phyloP scores from a whole-genome alignment of 768 basidiomycete genomes.

The Pholiota microspora region DNA sequence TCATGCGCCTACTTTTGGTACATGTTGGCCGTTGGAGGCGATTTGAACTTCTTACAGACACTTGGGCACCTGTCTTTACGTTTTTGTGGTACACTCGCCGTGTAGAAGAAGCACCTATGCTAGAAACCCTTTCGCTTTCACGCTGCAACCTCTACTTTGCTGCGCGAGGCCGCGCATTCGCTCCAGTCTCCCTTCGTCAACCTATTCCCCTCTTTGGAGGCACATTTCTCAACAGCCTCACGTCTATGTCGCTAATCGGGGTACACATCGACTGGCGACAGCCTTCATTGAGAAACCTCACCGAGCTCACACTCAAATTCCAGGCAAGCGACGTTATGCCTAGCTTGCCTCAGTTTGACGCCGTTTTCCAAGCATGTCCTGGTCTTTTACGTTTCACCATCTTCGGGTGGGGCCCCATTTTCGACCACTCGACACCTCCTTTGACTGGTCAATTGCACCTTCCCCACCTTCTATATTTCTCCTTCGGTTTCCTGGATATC shows the following conservation, averaged over 20 bases:
- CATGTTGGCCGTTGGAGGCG: slow-evolving; percentile 45
- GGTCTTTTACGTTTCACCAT: slow-evolving; percentile 42
- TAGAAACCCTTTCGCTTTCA: slow-evolving; percentile 43
- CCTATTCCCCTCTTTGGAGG: slow-evolving; percentile 49
- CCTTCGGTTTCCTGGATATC: slow-evolving; percentile 32
- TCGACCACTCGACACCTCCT: slow-evolving; percentile 13
- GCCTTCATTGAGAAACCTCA: slow-evolving; percentile 40
- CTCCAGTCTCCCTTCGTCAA: slow-evolving; percentile 35
- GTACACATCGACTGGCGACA: slow-evolving; percentile 56
- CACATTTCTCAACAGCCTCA: slow-evolving; percentile 28
- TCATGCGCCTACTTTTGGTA: slow-evolving; percentile 43
- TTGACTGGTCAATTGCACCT: slow-evolving; percentile 24
- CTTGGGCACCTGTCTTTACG: slow-evolving; percentile 55
- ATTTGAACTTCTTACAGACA: slow-evolving; percentile 54
- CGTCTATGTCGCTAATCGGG: slow-evolving; percentile 46
- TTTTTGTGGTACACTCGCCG: slow-evolving; percentile 42
- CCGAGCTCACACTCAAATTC: slow-evolving; percentile 51
- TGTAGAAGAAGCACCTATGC: slow-evolving; percentile 30
- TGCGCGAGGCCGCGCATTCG: slow-evolving; percentile 39
- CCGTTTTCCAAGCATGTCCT: slow-evolving; percentile 40
- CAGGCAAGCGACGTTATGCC: slow-evolving; percentile 59
- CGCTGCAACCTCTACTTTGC: slow-evolving; percentile 62
- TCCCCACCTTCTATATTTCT: slow-evolving; percentile 34
- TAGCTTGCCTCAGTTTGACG: slow-evolving; percentile 40
- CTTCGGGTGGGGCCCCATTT: slow-evolving; percentile 51